A percentile compares a stretch with the other conserved stretches of the same genome.
phyloP scores from a whole-genome alignment of 768 basidiomycete species.

The Hebeloma cylindrosporum region DNA sequence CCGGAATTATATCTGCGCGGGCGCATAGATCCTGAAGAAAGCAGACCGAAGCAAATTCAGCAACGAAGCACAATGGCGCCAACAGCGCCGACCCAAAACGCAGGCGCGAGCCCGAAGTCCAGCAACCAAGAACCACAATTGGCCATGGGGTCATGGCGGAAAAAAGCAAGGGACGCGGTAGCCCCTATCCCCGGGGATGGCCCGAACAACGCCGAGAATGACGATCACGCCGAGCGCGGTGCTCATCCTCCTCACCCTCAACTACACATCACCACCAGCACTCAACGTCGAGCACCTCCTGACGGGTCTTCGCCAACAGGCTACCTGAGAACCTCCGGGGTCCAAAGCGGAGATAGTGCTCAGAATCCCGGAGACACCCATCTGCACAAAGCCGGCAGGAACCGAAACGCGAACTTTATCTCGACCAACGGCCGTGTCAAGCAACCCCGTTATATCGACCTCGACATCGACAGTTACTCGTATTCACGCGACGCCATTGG shows the following conservation, averaged over 20 bases:
- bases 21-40: too few relatives aligned
- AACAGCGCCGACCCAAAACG: too few relatives aligned
- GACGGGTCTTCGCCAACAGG: slow-evolving; percentile 2
- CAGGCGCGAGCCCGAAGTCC: too few relatives aligned
- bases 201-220: slow-evolving; percentile 17
- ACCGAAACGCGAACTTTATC: neutral
- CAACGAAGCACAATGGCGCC: too few relatives aligned
- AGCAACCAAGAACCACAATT: too few relatives aligned
- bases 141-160: neutral
- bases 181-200: slow-evolving; percentile 11
- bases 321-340: slow-evolving; percentile 2
- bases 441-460: slow-evolving; percentile 2
- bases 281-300: neutral
- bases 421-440: neutral
- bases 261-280: slow-evolving; percentile 5
- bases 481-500: slow-evolving; percentile 6
- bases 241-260: slow-evolving; percentile 1
- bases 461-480: slow-evolving; percentile 4
- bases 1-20: too few relatives aligned
- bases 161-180: neutral
- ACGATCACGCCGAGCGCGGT: slow-evolving; percentile 6
- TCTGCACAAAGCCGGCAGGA: neutral
- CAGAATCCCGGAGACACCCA: neutral
- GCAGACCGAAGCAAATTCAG: too few relatives aligned
- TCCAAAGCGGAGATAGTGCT: neutral